These are phyloP conservation scores for Lyophyllum atratum DNA, from an alignment of 768 basidiomycete species.

Conservation along the genomic window DNA sequence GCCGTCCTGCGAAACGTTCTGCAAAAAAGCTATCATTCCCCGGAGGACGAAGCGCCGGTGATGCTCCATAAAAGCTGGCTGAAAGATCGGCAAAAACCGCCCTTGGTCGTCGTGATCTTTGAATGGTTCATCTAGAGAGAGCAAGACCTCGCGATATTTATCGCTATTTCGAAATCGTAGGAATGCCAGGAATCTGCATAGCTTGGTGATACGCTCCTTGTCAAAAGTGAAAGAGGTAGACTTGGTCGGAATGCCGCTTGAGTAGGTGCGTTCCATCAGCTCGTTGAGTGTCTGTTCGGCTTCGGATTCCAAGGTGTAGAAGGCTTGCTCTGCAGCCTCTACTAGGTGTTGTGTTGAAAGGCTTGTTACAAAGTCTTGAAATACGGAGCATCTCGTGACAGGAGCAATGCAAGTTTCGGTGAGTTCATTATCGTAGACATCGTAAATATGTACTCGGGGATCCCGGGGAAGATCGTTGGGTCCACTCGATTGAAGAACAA, in stretches of 20 bases:
- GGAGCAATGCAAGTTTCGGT: conserved; percentile 44
- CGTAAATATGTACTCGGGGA: conserved; percentile 51
- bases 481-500: conserved; percentile 12
- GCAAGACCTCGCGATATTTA: conserved; percentile 43
- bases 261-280: conserved; percentile 34
- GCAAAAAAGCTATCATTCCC: conserved; percentile 33
- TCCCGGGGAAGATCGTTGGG: conserved; percentile 28
- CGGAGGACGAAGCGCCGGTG: conserved; percentile 33
- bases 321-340: conserved; percentile 43
- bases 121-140: conserved; percentile 25
- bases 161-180: conserved; percentile 59
- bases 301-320: conserved; percentile 42
- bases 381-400: conserved; percentile 32
- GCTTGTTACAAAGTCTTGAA: conserved; percentile 41
- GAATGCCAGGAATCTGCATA: conserved; percentile 55
- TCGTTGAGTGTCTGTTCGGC: conserved; percentile 39
- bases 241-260: conserved; percentile 22
- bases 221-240: conserved; percentile 31
- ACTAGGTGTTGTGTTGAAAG: conserved; percentile 36
- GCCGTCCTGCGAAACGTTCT: conserved; percentile 20
- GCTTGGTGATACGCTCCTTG: conserved; percentile 30
- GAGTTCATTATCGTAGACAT: conserved; percentile 53
- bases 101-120: conserved; percentile 19
- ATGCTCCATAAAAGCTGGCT: conserved; percentile 29
- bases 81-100: conserved; percentile 29